A percentile compares a stretch with the other conserved stretches of the same genome.
Evolutionary conservation across 2,329 filamentous ascomycete genomes (phyloP).

Genomic region (Microdochium trichocladiopsis): DNA sequence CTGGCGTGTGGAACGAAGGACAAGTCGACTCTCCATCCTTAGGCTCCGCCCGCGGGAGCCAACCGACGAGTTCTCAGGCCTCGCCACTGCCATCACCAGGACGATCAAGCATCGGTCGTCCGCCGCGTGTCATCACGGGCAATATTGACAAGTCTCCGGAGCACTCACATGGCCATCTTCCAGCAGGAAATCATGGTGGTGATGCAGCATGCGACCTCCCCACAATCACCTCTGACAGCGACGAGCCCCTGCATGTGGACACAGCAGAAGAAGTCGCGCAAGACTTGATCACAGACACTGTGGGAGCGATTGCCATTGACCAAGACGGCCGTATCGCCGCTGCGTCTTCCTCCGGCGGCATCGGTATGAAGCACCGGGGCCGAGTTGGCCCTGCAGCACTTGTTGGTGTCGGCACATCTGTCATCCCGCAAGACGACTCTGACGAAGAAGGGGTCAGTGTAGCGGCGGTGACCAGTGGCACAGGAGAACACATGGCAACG

Average conservation of each 20-base stretch:
- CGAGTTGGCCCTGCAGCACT: conserved; percentile 88
- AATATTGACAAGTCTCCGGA: conserved; percentile 1
- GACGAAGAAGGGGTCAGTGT: conserved; percentile 66
- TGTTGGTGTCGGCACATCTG: conserved; percentile 82
- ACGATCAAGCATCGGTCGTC: neutral
- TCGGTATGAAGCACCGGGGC: conserved; percentile 95
- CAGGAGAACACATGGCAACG: conserved; percentile 96
- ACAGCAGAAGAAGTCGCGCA: conserved; percentile 8
- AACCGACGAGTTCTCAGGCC: neutral
- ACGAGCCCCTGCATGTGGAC: no score
- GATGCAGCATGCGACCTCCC: conserved; percentile 8
- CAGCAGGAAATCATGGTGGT: neutral
- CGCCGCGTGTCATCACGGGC: conserved; percentile 1
- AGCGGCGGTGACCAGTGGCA: conserved; percentile 85
- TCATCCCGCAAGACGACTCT: conserved; percentile 68
- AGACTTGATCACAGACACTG: conserved; percentile 77
- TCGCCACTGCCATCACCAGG: neutral
- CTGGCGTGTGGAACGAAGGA: conserved; percentile 56
- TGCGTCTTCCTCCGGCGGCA: conserved; percentile 92
- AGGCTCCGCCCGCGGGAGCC: conserved; percentile 10
- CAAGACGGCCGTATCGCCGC: conserved; percentile 81
- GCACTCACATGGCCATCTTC: neutral
- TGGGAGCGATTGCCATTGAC: conserved; percentile 92
- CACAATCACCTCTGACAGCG: conserved; percentile 1
- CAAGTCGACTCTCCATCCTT: conserved; percentile 48